These are phyloP conservation scores for Laguncularia racemosa DNA, from an alignment of 345 rosid genomes.

Conservation along the genomic window DNA sequence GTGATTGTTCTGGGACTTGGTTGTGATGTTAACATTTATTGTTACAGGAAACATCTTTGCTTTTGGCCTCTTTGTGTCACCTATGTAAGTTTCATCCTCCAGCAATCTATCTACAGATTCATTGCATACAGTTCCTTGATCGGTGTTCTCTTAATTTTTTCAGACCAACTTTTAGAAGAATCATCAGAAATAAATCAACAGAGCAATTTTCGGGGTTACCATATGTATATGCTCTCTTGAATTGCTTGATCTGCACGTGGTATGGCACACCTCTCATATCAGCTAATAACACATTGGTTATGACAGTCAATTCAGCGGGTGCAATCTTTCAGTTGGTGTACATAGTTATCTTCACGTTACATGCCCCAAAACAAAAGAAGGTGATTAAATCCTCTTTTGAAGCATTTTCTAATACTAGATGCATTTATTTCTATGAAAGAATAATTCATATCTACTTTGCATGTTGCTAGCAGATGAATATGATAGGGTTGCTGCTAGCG, in stretches of 20 bases:
- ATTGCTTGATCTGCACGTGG: slow-evolving; percentile 80
- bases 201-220: slow-evolving; percentile 88
- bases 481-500: slow-evolving; percentile 47
- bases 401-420: too few species aligned
- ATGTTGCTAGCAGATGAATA: slow-evolving; percentile 38
- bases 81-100: slow-evolving; percentile 45
- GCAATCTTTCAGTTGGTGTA: slow-evolving; percentile 65
- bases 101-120: neutral
- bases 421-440: too few species aligned
- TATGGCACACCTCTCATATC: slow-evolving; percentile 75
- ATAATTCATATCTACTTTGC: neutral
- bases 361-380: slow-evolving; percentile 54
- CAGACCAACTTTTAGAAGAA: slow-evolving; percentile 87
- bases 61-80: slow-evolving; percentile 73
- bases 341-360: slow-evolving; percentile 42
- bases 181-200: slow-evolving; percentile 63
- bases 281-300: slow-evolving; percentile 38
- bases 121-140: neutral
- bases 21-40: neutral
- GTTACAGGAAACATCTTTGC: slow-evolving; percentile 81
- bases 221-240: slow-evolving; percentile 69
- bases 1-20: neutral
- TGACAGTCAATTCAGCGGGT: slow-evolving; percentile 72
- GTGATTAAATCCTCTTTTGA: slow-evolving; percentile 19
- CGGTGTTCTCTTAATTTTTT: slow-evolving; percentile 5